Conservation (phyloP, 768 basidiomycete genomes). For the Cystobasidium ongulense region DNA sequence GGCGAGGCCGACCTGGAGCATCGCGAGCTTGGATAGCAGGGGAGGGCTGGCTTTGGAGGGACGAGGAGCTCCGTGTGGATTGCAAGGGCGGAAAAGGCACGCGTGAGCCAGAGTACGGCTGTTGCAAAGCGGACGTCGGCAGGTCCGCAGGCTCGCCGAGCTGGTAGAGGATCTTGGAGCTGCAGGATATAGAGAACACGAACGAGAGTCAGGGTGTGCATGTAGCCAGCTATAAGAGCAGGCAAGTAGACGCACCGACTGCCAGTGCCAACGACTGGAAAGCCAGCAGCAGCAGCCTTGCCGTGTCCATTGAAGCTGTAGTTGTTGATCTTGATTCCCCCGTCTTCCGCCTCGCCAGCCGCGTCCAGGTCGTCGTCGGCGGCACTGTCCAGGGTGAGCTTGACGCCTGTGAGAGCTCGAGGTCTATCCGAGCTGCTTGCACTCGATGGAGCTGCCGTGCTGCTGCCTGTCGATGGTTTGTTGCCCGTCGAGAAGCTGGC, state of each 20-base stretch:
- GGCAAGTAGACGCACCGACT: constrained; percentile 4
- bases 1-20: not conserved
- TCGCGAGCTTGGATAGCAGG: not conserved
- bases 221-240: not conserved
- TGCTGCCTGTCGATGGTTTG: constrained; percentile 4
- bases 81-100: not conserved
- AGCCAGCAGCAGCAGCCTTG: not conserved
- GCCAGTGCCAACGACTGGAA: constrained; percentile 13
- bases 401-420: not conserved
- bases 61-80: not conserved
- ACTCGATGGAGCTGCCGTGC: not conserved
- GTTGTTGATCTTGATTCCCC: not conserved
- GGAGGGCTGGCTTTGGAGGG: not conserved
- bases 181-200: not conserved
- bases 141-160: constrained; percentile 26
- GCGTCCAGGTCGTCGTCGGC: not conserved
- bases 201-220: not conserved
- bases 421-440: not conserved
- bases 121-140: not conserved
- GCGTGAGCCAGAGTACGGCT: not conserved
- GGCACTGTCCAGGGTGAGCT: not conserved
- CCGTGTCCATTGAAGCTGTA: not conserved
- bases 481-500: not conserved
- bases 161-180: constrained; percentile 22
- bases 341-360: not conserved